Conservation (phyloP, 2,329 filamentous ascomycete species). For the Thelonectria olida region DNA sequence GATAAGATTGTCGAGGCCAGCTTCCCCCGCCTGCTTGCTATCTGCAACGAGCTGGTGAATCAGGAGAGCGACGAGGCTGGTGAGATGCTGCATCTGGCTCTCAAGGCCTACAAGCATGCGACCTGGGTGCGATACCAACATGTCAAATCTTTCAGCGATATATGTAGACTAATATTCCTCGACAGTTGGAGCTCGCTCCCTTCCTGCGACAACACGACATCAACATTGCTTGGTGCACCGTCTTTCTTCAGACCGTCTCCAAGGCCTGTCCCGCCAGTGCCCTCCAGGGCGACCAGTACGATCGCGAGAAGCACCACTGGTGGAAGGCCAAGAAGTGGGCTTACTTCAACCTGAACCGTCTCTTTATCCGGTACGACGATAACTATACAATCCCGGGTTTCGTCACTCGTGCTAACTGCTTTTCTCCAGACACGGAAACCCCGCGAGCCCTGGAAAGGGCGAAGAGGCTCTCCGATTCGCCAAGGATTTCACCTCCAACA, state of each 20-base stretch:
- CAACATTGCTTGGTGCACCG: slow-evolving; percentile 94
- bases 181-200: slow-evolving; percentile 83
- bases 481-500: slow-evolving; percentile 88
- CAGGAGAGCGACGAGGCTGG: slow-evolving; percentile 94
- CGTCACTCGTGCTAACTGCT: neutral
- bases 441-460: slow-evolving; percentile 75
- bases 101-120: slow-evolving; percentile 98
- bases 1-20: slow-evolving; percentile 92
- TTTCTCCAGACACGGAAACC: slow-evolving; percentile 83
- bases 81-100: slow-evolving; percentile 93
- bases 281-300: slow-evolving; percentile 83
- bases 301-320: slow-evolving; percentile 95
- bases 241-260: slow-evolving; percentile 90
- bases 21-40: slow-evolving; percentile 86
- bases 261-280: slow-evolving; percentile 84
- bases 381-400: neutral
- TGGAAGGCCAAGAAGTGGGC: slow-evolving; percentile 99
- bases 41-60: slow-evolving; percentile 88
- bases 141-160: neutral
- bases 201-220: slow-evolving; percentile 81
- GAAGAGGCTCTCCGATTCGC: slow-evolving; percentile 84
- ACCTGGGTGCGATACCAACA: slow-evolving; percentile 74
- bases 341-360: slow-evolving; percentile 94
- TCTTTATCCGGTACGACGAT: slow-evolving; percentile 81
- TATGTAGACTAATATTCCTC: slow-evolving; percentile 41